Percentiles rank a stretch among this genome's conserved stretches.
phyloP scores from a whole-genome alignment of 108 stramenopile genomes.

The Cyclotella atomus region DNA sequence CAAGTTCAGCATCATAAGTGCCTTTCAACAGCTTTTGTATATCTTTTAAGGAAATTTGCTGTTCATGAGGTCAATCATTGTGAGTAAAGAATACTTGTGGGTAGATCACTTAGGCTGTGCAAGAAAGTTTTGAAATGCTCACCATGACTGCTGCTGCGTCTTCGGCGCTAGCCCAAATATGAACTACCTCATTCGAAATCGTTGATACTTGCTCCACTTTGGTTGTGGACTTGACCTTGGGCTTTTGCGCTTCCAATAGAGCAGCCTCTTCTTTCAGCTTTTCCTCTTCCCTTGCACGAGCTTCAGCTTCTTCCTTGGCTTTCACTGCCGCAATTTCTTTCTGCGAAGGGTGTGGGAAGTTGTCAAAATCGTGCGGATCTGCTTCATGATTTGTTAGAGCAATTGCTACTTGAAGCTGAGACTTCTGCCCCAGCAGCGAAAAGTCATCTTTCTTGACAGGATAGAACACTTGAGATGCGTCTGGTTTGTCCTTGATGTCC shows the following conservation, averaged over 20 bases:
- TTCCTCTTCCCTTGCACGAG: slow-evolving; percentile 29
- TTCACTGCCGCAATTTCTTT: slow-evolving; percentile 52
- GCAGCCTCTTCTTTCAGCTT: slow-evolving; percentile 46
- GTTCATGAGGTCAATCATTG: background rate
- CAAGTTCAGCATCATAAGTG: slow-evolving; percentile 79
- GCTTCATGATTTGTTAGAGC: slow-evolving; percentile 58
- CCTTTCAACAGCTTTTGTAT: slow-evolving; percentile 69
- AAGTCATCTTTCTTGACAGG: slow-evolving; percentile 84
- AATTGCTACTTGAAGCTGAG: slow-evolving; percentile 69
- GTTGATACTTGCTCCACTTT: slow-evolving; percentile 83
- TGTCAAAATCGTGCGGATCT: slow-evolving; percentile 69
- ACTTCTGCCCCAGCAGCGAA: slow-evolving; percentile 63
- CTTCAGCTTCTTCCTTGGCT: slow-evolving; percentile 33
- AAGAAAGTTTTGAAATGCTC: background rate
- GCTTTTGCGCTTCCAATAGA: slow-evolving; percentile 33
- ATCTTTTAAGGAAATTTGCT: slow-evolving; percentile 70
- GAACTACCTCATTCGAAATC: slow-evolving; percentile 66
- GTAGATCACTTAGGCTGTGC: too few relatives aligned
- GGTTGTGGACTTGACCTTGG: slow-evolving; percentile 71
- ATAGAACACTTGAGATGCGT: slow-evolving; percentile 45
- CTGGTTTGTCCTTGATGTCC: too few relatives aligned
- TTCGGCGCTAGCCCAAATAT: slow-evolving; percentile 82
- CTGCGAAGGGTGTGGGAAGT: slow-evolving; percentile 68
- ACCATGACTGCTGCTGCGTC: slow-evolving; percentile 76
- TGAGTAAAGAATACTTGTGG: background rate